phyloP scores from a whole-genome alignment of 2,329 filamentous ascomycete species.

The Apiospora hydei region DNA sequence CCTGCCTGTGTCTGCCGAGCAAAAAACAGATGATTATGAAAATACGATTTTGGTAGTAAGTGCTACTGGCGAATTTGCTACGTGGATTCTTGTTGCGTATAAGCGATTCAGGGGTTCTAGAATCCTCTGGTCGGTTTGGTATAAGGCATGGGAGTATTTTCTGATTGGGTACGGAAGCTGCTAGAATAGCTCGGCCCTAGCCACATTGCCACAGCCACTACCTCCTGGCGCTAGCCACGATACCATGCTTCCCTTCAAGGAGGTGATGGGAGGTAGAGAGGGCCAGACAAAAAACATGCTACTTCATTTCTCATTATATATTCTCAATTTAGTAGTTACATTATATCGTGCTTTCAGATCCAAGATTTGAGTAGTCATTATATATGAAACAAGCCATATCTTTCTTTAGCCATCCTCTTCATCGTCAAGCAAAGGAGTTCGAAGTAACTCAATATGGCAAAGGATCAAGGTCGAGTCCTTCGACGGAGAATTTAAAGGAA shows the following conservation, averaged over 20 bases:
- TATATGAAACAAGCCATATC: neutral
- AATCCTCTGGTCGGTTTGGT: conserved; percentile 6
- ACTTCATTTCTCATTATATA: neutral
- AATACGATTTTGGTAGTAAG: neutral
- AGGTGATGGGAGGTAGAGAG: neutral
- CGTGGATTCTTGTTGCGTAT: neutral
- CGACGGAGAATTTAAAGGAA: conserved; percentile 66
- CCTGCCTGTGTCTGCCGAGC: neutral
- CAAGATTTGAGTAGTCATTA: neutral
- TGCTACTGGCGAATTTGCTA: neutral
- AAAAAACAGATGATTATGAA: neutral
- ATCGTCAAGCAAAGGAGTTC: neutral
- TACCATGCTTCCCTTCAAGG: neutral
- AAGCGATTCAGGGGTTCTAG: neutral
- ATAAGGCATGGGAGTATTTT: conserved; percentile 10
- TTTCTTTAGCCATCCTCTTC: neutral
- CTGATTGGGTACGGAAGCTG: conserved; percentile 7
- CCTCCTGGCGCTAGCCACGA: neutral
- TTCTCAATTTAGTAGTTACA: neutral
- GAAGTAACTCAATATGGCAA: conserved; percentile 54
- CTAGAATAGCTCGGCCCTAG: neutral
- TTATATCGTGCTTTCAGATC: neutral
- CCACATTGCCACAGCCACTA: neutral
- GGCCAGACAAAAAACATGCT: neutral
- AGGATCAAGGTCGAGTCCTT: conserved; percentile 64